Evolutionary conservation across 2,329 filamentous ascomycete species (phyloP), one percentile per base, ranked within the genome.

Genomic region (Colletotrichum lentis): DNA sequence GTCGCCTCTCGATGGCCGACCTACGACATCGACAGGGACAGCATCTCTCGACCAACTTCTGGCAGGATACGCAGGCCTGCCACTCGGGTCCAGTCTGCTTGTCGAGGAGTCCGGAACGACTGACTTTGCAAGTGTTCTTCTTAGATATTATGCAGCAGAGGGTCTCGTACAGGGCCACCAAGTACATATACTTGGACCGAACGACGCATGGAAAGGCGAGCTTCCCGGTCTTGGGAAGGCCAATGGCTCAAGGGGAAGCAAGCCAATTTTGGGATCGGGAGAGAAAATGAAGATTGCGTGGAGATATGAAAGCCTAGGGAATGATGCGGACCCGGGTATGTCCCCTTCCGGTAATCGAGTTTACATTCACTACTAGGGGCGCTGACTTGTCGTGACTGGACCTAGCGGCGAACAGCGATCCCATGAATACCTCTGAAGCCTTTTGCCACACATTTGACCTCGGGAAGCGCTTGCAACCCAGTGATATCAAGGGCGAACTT

Each of bases 251-350:
- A 74, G 78, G 76, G 74, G 49, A 69, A 72, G 73, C 81, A 77
- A 56, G 63, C 73, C 83, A 39, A 81, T 83, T 46, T 62, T 75
- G 18, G 72, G 76, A 3, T 74, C 79, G 2, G 84, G 85, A 16
- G 91, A 95, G 70, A 94, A 90, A 79, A 98, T 99, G 96, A 98
- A 97, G 82, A 99, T 99, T 82, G 96, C 96, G 3, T 99, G 96
- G 96, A 87, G 96, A 77, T 99, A 99, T 80, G 94, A 98, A 79
- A 87, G 89, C 41, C 79, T 98, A 61, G 91, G 58, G 24, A 63
- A 37, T 14, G 43, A 55, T 31, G 8, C 68, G 43, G 63, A 70
- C 52, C 70, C 60, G 69, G 69, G 72, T 71, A 69, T 50, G 67
- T 69, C 20, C 35, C n/a, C 43, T n/a, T 27, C 24, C n/a, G 5